Conservation (phyloP, 2,329 filamentous ascomycete genomes). For the Fusarium pininemorale region DNA sequence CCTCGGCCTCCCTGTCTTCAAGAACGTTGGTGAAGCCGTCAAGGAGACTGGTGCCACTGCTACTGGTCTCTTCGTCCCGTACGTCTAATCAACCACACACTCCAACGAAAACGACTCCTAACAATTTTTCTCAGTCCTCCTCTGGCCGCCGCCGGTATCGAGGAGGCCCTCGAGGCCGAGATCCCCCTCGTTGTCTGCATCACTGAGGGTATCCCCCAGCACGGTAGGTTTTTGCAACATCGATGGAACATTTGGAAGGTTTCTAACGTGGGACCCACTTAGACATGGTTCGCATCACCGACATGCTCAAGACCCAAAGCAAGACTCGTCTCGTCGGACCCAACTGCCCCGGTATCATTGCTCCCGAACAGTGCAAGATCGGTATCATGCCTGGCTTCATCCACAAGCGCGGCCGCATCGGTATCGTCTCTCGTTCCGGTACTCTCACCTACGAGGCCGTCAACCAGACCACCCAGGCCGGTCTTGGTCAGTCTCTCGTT, state of each 20-base stretch:
- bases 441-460: constrained; percentile 99
- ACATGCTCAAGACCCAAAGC: constrained; percentile 95
- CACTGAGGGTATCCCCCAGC: constrained; percentile 96
- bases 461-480: constrained; percentile 98
- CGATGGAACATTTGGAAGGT: constrained; percentile 5
- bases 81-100: constrained; percentile 47
- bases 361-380: constrained; percentile 96
- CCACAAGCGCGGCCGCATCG: constrained; percentile 98
- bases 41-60: constrained; percentile 91
- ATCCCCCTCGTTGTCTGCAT: constrained; percentile 96
- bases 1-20: constrained; percentile 92
- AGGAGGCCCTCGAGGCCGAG: constrained; percentile 94
- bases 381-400: constrained; percentile 99
- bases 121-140: constrained; percentile 72
- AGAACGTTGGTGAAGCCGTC: constrained; percentile 85
- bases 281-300: constrained; percentile 99
- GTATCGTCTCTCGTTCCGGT: constrained; percentile 97
- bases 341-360: constrained; percentile 99
- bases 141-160: constrained; percentile 91
- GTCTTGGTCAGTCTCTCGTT: constrained; percentile 96
- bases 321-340: constrained; percentile 97
- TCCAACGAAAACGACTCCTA: constrained; percentile 8
- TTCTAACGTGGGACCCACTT: constrained; percentile 24
- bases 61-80: constrained; percentile 97
- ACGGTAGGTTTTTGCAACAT: constrained; percentile 68